phyloP scores from a whole-genome alignment of 805 yeast genomes.

The Peterozyma xylosa region DNA sequence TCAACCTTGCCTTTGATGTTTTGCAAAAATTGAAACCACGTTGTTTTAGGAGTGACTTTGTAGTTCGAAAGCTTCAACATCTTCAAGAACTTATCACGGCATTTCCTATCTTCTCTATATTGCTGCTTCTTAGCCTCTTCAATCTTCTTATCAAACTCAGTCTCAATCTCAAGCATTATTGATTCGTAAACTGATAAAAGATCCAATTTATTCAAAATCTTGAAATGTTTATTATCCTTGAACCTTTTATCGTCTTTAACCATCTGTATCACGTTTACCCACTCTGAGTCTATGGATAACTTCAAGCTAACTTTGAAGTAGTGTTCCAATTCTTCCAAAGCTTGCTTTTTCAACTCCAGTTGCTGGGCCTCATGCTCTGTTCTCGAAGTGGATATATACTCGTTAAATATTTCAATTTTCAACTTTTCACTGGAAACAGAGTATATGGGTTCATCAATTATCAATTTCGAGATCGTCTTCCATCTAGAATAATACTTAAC shows the following conservation, averaged over 20 bases:
- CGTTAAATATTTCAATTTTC: slow-evolving; percentile 45
- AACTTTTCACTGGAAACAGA: slow-evolving; percentile 52
- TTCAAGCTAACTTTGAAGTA: slow-evolving; percentile 33
- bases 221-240: slow-evolving; percentile 51
- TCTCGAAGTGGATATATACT: slow-evolving; percentile 36
- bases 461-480: slow-evolving; percentile 44
- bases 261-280: slow-evolving; percentile 29
- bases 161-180: slow-evolving; percentile 20
- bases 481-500: slow-evolving; percentile 56
- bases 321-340: slow-evolving; percentile 42
- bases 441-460: slow-evolving; percentile 61
- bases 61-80: slow-evolving; percentile 35
- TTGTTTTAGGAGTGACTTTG: slow-evolving; percentile 38
- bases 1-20: slow-evolving; percentile 44
- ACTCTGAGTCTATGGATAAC: slow-evolving; percentile 21
- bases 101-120: slow-evolving; percentile 53
- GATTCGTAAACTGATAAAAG: slow-evolving; percentile 43
- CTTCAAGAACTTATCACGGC: slow-evolving; percentile 50
- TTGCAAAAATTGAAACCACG: slow-evolving; percentile 51
- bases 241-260: slow-evolving; percentile 42
- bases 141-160: slow-evolving; percentile 18
- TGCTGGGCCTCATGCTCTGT: slow-evolving; percentile 19
- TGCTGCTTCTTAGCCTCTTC: slow-evolving; percentile 29
- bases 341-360: slow-evolving; percentile 31
- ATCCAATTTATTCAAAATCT: slow-evolving; percentile 48